Conservation (phyloP, 495 filamentous ascomycete genomes). For the Neurospora sp. region DNA sequence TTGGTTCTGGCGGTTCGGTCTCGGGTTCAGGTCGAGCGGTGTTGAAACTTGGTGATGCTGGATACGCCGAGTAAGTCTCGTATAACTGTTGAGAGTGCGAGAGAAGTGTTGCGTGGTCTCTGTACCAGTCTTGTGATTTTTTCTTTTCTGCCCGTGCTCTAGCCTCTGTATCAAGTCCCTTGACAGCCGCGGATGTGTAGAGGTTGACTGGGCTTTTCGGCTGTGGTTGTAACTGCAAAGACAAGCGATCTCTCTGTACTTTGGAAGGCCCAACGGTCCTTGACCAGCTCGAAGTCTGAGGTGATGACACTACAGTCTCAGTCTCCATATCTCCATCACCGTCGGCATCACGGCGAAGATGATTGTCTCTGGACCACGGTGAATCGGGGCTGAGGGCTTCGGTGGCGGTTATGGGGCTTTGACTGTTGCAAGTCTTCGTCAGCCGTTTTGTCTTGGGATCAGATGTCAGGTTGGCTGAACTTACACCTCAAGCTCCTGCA, state of each 20-base stretch:
- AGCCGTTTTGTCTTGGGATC: background rate
- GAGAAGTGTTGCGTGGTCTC: background rate
- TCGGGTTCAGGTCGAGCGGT: background rate
- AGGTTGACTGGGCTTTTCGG: background rate
- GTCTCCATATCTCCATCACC: constrained; percentile 5
- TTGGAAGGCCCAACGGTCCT: constrained; percentile 1
- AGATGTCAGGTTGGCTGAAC: background rate
- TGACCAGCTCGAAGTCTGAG: constrained; percentile 10
- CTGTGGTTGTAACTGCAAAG: background rate
- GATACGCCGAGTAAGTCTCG: background rate
- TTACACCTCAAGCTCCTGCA: constrained; percentile 11
- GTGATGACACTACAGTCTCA: constrained; percentile 11
- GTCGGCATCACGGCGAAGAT: background rate
- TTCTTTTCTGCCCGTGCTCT: background rate
- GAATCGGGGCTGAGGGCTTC: constrained; percentile 9
- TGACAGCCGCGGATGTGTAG: background rate
- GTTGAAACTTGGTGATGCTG: background rate
- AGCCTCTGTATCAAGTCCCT: background rate
- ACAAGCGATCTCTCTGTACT: background rate
- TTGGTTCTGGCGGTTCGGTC: background rate
- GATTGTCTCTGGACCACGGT: constrained; percentile 10
- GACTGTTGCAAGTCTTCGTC: background rate
- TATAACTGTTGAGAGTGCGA: background rate
- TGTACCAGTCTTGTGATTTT: background rate
- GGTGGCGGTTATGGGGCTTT: constrained; percentile 12